These are phyloP conservation scores for Diversispora eburnea DNA, from an alignment of 192 early-diverging fungal genomes.

Conservation along the genomic window DNA sequence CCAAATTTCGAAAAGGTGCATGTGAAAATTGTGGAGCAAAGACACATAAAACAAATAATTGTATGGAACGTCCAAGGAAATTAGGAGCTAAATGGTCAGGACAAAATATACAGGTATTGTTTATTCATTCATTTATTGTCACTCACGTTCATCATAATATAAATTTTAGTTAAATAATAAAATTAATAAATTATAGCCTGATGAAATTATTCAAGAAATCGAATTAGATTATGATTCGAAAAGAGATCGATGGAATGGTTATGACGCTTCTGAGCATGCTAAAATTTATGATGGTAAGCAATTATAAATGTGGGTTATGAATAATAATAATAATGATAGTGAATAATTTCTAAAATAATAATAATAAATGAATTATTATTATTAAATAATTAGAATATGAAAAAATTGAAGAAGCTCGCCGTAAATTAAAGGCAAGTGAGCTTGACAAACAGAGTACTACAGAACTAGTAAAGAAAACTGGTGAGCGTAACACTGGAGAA, in stretches of 20 bases:
- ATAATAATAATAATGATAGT: too few relatives aligned
- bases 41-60: conserved; percentile 91
- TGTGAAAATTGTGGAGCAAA: conserved; percentile 98
- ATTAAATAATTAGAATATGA: conserved; percentile 73
- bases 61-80: conserved; percentile 88
- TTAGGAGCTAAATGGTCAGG: conserved; percentile 87
- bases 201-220: conserved; percentile 78
- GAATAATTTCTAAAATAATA: not conserved
- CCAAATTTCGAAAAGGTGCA: conserved; percentile 91
- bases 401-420: conserved; percentile 81
- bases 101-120: conserved; percentile 56
- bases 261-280: conserved; percentile 83
- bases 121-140: too few relatives aligned
- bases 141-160: too few relatives aligned
- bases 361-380: not conserved
- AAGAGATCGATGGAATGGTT: conserved; percentile 97
- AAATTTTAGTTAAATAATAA: too few relatives aligned
- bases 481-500: conserved; percentile 43
- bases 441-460: conserved; percentile 63
- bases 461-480: conserved; percentile 49
- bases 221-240: conserved; percentile 91
- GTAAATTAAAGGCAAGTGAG: conserved; percentile 72
- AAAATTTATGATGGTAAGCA: conserved; percentile 54
- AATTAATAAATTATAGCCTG: conserved; percentile 43
- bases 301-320: not conserved